phyloP scores from a whole-genome alignment of 495 filamentous ascomycete genomes.

The Elaphomyces granulatus region DNA sequence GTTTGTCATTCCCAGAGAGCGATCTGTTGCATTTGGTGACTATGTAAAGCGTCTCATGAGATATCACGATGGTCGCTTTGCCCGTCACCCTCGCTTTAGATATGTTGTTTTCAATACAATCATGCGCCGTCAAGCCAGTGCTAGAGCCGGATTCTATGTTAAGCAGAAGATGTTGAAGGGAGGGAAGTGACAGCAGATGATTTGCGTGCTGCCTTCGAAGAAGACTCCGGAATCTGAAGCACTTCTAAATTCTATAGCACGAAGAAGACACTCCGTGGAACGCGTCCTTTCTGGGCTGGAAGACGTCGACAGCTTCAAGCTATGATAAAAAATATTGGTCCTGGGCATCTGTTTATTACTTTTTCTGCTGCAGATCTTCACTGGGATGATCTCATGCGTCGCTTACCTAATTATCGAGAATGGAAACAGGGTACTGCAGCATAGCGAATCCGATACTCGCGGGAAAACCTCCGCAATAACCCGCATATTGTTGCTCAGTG shows the following conservation, averaged over 20 bases:
- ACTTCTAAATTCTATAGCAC: background rate
- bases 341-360: background rate
- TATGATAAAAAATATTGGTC: background rate
- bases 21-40: background rate
- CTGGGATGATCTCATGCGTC: background rate
- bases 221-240: background rate
- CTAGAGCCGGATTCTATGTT: background rate
- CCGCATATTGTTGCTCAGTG: constrained; percentile 1
- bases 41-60: background rate
- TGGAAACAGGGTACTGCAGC: background rate
- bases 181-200: background rate
- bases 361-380: background rate
- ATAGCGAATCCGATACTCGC: background rate
- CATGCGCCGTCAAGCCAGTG: background rate
- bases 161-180: background rate
- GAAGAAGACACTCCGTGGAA: too few relatives aligned
- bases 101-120: background rate
- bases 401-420: background rate
- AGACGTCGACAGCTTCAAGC: background rate
- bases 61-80: background rate
- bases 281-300: background rate
- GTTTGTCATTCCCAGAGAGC: background rate
- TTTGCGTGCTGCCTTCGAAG: background rate
- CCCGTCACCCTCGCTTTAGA: background rate
- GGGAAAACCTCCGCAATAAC: background rate